Conservation (phyloP, 2,329 filamentous ascomycete species). For the Chaetomiaceae sp. region DNA sequence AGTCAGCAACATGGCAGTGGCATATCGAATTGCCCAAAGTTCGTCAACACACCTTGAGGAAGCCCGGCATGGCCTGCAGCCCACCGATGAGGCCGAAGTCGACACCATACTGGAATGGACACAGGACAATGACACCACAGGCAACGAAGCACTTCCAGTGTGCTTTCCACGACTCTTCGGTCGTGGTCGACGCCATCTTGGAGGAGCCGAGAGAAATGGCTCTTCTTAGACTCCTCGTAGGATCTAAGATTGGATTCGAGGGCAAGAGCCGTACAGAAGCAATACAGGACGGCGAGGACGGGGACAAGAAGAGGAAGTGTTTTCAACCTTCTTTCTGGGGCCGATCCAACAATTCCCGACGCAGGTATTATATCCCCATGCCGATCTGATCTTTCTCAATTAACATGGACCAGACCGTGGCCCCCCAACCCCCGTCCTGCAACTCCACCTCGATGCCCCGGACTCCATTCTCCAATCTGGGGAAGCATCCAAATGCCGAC, state of each 20-base stretch:
- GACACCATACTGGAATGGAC: slow-evolving; percentile 45
- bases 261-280: not conserved
- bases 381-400: not conserved
- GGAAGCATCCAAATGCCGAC: slow-evolving; percentile 16
- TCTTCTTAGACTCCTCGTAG: no score
- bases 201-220: not conserved
- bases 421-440: not conserved
- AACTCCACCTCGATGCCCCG: not conserved
- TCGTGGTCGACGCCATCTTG: slow-evolving; percentile 10
- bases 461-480: slow-evolving; percentile 13
- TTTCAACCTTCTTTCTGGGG: not conserved
- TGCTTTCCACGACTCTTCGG: slow-evolving; percentile 25
- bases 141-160: slow-evolving; percentile 45
- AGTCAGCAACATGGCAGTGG: not conserved
- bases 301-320: not conserved
- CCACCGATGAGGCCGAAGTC: slow-evolving; percentile 46
- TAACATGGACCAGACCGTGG: slow-evolving; percentile 2
- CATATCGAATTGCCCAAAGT: not conserved
- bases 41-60: slow-evolving; percentile 33
- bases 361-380: not conserved
- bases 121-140: slow-evolving; percentile 41
- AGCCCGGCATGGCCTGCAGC: slow-evolving; percentile 43
- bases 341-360: not conserved
- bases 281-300: not conserved
- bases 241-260: no score